phyloP scores from a whole-genome alignment of 495 filamentous ascomycete species.

The Podospora tetraspora region DNA sequence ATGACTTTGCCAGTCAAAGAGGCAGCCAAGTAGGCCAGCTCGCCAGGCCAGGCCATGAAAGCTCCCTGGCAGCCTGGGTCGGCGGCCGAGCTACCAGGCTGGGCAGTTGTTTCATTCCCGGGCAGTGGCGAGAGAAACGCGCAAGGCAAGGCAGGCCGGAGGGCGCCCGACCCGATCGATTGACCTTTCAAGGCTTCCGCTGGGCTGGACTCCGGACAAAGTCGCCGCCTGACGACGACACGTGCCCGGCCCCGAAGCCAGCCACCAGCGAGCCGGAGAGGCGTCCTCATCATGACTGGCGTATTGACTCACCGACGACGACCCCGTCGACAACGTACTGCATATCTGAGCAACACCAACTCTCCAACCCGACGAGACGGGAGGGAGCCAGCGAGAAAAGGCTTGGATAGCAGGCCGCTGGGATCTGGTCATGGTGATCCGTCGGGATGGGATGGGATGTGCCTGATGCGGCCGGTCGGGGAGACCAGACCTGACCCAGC shows the following conservation, averaged over 20 bases:
- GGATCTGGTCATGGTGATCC: not conserved
- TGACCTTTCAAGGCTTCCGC: not conserved
- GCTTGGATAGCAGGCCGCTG: not conserved
- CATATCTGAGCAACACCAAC: not conserved
- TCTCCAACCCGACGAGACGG: not conserved
- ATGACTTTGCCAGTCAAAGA: not conserved
- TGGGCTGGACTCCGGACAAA: not conserved
- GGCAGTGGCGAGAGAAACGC: not conserved
- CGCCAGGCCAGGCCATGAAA: not conserved
- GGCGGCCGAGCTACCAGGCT: not conserved
- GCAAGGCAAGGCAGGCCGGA: not conserved
- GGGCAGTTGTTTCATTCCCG: not conserved
- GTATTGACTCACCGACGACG: not conserved
- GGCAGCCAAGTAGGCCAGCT: not conserved
- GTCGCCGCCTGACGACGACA: not conserved
- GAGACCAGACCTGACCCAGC: not conserved
- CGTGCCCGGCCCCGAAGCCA: not conserved
- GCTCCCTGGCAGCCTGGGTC: not conserved
- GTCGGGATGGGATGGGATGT: not conserved
- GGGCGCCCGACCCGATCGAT: not conserved
- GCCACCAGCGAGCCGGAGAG: too few species aligned
- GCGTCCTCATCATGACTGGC: not conserved
- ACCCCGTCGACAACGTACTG: not conserved
- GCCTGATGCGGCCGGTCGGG: not conserved
- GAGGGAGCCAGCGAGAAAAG: not conserved